Evolutionary conservation across 2,329 filamentous ascomycete genomes (phyloP).

Genomic region (Pseudocercospora macadamiae): DNA sequence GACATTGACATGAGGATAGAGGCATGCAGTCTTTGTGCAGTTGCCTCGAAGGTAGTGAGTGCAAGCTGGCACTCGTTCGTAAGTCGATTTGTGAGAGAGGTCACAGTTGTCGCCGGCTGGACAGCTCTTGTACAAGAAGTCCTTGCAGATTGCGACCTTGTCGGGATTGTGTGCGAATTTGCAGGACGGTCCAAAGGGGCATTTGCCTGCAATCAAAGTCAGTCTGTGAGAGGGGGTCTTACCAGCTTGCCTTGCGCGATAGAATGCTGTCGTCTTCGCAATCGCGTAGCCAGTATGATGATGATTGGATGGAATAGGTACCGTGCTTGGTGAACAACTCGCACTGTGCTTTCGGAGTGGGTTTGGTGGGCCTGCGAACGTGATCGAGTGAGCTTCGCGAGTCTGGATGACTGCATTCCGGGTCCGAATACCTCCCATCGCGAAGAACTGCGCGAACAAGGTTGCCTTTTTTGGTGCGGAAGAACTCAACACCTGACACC

Average conservation of each 20-base stretch:
- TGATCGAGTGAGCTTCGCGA: neutral
- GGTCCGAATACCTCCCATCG: conserved; percentile 26
- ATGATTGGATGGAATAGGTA: conserved; percentile 28
- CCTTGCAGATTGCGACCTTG: conserved; percentile 89
- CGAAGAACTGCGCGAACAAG: conserved; percentile 62
- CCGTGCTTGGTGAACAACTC: conserved; percentile 40
- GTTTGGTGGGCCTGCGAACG: conserved; percentile 19
- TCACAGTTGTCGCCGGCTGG: conserved; percentile 78
- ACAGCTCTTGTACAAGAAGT: conserved; percentile 79
- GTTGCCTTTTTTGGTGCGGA: conserved; percentile 85
- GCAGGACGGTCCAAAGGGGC: conserved; percentile 78
- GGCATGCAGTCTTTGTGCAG: conserved; percentile 84
- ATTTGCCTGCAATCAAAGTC: conserved; percentile 66
- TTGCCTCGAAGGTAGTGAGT: conserved; percentile 87
- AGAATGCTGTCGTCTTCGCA: conserved; percentile 9
- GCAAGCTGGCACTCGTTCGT: conserved; percentile 85
- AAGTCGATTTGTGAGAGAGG: conserved; percentile 82
- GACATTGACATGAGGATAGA: conserved; percentile 80
- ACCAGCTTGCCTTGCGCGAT: conserved; percentile 24
- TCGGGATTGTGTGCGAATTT: conserved; percentile 79
- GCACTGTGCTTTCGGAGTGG: conserved; percentile 32
- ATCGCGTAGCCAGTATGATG: conserved; percentile 12
- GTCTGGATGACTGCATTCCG: neutral
- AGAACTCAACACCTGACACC: conserved; percentile 78
- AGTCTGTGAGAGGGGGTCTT: conserved; percentile 27